Percentiles rank a stretch among this genome's conserved stretches.
Conservation (phyloP, 1,139 yeast species). For the Debaryomyces sp. region DNA sequence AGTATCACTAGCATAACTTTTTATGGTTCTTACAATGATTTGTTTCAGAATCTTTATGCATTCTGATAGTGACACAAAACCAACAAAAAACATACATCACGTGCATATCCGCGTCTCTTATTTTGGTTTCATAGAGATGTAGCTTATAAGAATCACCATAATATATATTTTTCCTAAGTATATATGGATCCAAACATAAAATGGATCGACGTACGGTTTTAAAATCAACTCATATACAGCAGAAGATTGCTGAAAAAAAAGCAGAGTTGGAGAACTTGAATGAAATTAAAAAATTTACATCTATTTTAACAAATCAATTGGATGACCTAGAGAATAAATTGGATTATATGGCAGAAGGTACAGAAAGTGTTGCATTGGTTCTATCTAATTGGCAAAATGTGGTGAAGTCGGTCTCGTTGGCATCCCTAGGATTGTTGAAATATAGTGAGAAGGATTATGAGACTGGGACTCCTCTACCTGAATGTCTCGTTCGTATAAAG, state of each 20-base stretch:
- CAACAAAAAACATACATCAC: constrained; percentile 5
- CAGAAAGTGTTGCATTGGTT: constrained; percentile 57
- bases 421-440: constrained; percentile 59
- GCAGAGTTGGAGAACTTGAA: constrained; percentile 55
- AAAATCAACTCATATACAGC: constrained; percentile 20
- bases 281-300: constrained; percentile 53
- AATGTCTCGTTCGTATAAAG: constrained; percentile 68
- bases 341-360: constrained; percentile 55
- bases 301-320: constrained; percentile 48
- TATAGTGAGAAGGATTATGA: constrained; percentile 52
- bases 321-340: constrained; percentile 52
- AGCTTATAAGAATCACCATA: neutral
- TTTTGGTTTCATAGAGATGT: neutral
- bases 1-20: too few relatives aligned
- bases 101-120: constrained; percentile 3
- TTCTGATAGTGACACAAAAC: too few relatives aligned
- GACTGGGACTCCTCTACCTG: constrained; percentile 36
- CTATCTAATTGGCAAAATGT: constrained; percentile 74
- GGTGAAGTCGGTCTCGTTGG: constrained; percentile 64
- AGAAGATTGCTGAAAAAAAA: constrained; percentile 47
- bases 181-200: neutral
- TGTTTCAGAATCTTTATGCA: too few relatives aligned
- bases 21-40: too few relatives aligned
- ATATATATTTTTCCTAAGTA: neutral
- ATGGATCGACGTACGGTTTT: constrained; percentile 12